Base-by-base conservation (phyloP, 2,329 filamentous ascomycete species). In the Cadophora gregata region DNA sequence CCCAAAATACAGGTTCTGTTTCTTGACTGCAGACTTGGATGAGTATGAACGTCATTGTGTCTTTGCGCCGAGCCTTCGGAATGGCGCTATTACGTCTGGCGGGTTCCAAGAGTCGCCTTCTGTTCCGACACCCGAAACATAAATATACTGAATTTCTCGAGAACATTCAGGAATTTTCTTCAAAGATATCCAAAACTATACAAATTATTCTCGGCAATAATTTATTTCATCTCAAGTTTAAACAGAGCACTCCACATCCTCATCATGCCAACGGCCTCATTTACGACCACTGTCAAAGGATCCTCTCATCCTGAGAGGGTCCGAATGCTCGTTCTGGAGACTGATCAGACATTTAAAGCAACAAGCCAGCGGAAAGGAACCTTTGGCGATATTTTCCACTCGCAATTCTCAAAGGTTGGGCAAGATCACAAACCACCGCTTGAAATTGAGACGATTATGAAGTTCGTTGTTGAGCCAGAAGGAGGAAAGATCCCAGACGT, bases 311-410 rank as follows among this genome's bases (percentile, higher is more conserved):
- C 58, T 33, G 53, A 64, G n/a, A 24, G 62, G 3, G 70, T 82
- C 14, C 78, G 76, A 12, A 76, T 83, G 70, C 78, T 88, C 63
- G 84, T 88, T 66, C 80, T 88, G 8, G 86, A 88, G 75, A 88
- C 86, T 0, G 86, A 88, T 70, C 79, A 81, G 63, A 81, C 84
- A 29, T 82, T 87, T 68, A 81, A 83, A 14, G 80, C 85, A 8
- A 86, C 83, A 1, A 74, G 82, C 55, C 72, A 78, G 21, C 78
- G 81, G 55, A 80, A 77, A n/a, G 86, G 86, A 16, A 80, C 80
- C 6, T 88, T 87, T 71, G 85, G 84, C 9, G 77, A 85, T 48
- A 83, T 88, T 27, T 74, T 88, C 10, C 79, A 86, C 67, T 70
- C 79, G 1, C 80, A 86, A 47, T 85, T 88, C 68, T 76, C 79